A percentile compares a stretch with the other conserved stretches of the same genome.
These are phyloP conservation scores for Oryza coarctata DNA, from an alignment of 176 grass and related monocot genomes.

Conservation along the genomic window DNA sequence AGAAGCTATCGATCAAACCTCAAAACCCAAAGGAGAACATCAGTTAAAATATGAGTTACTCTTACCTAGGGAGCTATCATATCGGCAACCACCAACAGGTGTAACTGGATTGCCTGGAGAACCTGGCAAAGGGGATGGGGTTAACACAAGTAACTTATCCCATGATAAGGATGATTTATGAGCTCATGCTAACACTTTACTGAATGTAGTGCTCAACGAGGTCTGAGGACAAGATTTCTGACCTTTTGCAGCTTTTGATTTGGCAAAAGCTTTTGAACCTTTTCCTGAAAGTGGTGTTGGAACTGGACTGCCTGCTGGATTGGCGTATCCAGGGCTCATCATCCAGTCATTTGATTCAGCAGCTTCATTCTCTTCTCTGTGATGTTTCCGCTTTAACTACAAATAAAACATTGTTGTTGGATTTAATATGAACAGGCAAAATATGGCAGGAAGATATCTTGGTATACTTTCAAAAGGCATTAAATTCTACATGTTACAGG, in stretches of 20 bases:
- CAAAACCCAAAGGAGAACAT: background rate
- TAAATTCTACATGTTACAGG: background rate
- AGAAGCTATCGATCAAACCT: slow-evolving; percentile 15
- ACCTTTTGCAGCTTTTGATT: slow-evolving; percentile 46
- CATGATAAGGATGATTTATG: slow-evolving; percentile 14
- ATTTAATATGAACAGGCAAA: background rate
- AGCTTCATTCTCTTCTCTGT: slow-evolving; percentile 43
- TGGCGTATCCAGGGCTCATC: slow-evolving; percentile 60
- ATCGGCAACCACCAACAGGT: slow-evolving; percentile 63
- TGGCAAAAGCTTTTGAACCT: slow-evolving; percentile 45
- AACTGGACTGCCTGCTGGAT: slow-evolving; percentile 40
- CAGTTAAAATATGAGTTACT: background rate
- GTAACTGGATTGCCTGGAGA: slow-evolving; percentile 62
- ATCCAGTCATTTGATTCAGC: slow-evolving; percentile 58
- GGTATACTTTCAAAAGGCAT: background rate
- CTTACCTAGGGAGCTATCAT: slow-evolving; percentile 82
- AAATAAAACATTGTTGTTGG: slow-evolving; percentile 23
- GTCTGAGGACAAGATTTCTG: slow-evolving; percentile 72
- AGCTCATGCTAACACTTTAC: background rate
- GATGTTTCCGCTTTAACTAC: slow-evolving; percentile 61
- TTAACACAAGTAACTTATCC: slow-evolving; percentile 3
- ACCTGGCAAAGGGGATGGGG: slow-evolving; percentile 47
- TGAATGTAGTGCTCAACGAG: slow-evolving; percentile 39
- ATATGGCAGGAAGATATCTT: background rate
- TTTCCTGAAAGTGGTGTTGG: slow-evolving; percentile 63